A percentile compares a stretch with the other conserved stretches of the same genome.
Evolutionary conservation across 2,329 filamentous ascomycete genomes (phyloP).

Genomic region (Fusarium haematococcum): DNA sequence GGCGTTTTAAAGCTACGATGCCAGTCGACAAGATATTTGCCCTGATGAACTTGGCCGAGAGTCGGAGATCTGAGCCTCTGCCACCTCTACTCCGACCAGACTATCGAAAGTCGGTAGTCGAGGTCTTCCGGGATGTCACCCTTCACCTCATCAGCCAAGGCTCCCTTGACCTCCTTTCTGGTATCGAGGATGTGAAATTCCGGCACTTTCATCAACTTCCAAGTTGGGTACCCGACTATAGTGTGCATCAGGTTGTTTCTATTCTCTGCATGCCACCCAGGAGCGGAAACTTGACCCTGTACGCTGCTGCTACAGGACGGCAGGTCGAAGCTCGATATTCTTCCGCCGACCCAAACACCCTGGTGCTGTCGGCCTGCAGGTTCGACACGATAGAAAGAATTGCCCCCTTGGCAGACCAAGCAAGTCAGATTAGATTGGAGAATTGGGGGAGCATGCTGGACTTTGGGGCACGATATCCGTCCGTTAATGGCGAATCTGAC

Average conservation of each 20-base stretch:
- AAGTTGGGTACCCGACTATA: not conserved
- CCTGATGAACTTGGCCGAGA: not conserved
- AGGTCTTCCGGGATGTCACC: not conserved
- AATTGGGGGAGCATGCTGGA: not conserved
- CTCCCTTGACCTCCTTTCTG: not conserved
- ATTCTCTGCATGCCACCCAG: not conserved
- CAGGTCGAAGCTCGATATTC: not conserved
- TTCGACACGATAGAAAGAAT: not conserved
- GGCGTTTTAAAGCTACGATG: not conserved
- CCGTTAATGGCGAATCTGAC: not conserved
- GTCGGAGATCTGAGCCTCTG: not conserved
- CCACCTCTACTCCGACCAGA: not conserved
- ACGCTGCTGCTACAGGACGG: not conserved
- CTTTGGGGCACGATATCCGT: not conserved
- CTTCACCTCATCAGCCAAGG: not conserved
- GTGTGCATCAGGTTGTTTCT: not conserved
- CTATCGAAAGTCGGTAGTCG: not conserved
- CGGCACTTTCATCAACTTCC: not conserved
- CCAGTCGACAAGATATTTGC: not conserved
- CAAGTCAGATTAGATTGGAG: not conserved
- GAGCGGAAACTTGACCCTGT: not conserved
- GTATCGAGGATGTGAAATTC: not conserved
- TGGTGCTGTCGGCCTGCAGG: not conserved
- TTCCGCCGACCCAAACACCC: not conserved
- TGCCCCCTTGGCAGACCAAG: not conserved